Conservation (phyloP, 2,329 filamentous ascomycete genomes). For the Huntiella bhutanensis region DNA sequence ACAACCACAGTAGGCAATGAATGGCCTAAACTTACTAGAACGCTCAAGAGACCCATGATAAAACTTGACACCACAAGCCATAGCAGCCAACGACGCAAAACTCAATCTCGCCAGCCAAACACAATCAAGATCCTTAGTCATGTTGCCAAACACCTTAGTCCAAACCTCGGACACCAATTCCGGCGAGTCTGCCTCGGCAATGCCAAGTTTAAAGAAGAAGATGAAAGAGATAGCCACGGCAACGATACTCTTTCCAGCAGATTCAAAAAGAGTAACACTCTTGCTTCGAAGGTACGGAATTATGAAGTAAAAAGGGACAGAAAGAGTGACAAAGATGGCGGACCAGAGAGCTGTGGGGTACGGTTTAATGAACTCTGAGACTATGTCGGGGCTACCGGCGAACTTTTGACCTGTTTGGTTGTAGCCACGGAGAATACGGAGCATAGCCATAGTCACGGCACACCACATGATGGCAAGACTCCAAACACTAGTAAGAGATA, state of each 20-base stretch:
- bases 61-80: neutral
- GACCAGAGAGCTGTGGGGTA: conserved; percentile 55
- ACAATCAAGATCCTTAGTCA: conserved; percentile 21
- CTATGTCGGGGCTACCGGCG: conserved; percentile 75
- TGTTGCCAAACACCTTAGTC: conserved; percentile 22
- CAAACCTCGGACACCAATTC: conserved; percentile 39
- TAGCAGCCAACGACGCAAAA: conserved; percentile 20
- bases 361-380: conserved; percentile 46
- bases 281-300: conserved; percentile 6
- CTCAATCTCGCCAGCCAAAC: conserved; percentile 15
- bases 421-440: conserved; percentile 60
- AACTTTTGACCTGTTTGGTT: conserved; percentile 97
- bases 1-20: too few species aligned
- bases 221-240: conserved; percentile 29
- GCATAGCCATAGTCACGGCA: conserved; percentile 33
- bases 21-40: conserved; percentile 6
- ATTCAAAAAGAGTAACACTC: neutral
- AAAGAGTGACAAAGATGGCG: conserved; percentile 51
- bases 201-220: conserved; percentile 74
- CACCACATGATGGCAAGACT: conserved; percentile 14
- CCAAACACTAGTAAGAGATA: conserved; percentile 12
- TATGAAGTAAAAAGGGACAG: conserved; percentile 25
- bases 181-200: conserved; percentile 72
- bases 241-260: conserved; percentile 14
- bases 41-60: neutral